A percentile compares a stretch with the other conserved stretches of the same genome.
Evolutionary conservation across 352 stramenopile genomes (phyloP).

Genomic region (Phytophthora hybrid): DNA sequence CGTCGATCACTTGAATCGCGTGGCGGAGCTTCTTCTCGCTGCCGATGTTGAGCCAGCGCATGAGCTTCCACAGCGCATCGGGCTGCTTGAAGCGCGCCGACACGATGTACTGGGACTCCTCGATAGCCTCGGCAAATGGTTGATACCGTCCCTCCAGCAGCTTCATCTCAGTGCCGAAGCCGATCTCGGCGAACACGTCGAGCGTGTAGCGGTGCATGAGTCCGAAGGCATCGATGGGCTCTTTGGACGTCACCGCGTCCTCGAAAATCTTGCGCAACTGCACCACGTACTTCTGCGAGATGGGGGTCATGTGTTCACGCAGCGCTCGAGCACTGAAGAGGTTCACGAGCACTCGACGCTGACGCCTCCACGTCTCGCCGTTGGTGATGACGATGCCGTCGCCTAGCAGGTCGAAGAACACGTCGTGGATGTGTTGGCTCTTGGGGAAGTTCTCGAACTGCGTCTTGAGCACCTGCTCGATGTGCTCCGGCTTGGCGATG

Average conservation of each 20-base stretch:
- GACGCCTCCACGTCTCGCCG: constrained; percentile 56
- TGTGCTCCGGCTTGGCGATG: constrained; percentile 38
- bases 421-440: constrained; percentile 50
- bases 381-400: constrained; percentile 68
- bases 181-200: constrained; percentile 54
- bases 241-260: constrained; percentile 23
- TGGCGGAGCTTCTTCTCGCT: constrained; percentile 38
- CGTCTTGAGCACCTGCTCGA: constrained; percentile 48
- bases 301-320: constrained; percentile 45
- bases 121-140: constrained; percentile 42
- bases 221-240: constrained; percentile 38
- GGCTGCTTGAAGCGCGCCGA: constrained; percentile 54
- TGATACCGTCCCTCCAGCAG: constrained; percentile 42
- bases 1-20: constrained; percentile 39
- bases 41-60: constrained; percentile 41
- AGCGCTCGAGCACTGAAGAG: constrained; percentile 47
- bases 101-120: constrained; percentile 42
- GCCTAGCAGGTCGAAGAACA: constrained; percentile 60
- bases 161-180: constrained; percentile 47
- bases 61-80: constrained; percentile 54
- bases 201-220: constrained; percentile 51
- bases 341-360: constrained; percentile 48
- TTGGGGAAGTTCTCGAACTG: constrained; percentile 75
- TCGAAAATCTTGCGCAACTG: constrained; percentile 40
- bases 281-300: constrained; percentile 43